These are phyloP conservation scores for Trametes hirsuta DNA, from an alignment of 1,284 basidiomycete genomes.

Conservation along the genomic window DNA sequence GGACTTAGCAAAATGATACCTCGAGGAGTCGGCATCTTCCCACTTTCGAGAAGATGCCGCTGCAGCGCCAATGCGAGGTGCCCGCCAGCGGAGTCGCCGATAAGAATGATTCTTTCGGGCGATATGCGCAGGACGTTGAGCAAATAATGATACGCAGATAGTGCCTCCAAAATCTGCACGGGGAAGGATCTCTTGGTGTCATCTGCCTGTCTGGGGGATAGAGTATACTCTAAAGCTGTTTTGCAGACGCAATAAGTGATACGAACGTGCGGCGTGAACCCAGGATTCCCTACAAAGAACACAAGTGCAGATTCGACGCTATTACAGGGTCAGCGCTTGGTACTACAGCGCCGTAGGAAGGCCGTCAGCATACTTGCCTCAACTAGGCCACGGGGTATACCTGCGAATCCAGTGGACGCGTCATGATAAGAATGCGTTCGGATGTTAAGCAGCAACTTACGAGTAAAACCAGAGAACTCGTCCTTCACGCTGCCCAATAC, in stretches of 20 bases:
- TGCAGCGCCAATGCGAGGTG: constrained; percentile 20
- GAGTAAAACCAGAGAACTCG: constrained; percentile 18
- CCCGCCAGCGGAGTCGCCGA: constrained; percentile 24
- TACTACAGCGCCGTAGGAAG: too few species aligned
- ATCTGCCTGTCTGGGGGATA: not conserved
- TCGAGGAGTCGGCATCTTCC: constrained; percentile 1
- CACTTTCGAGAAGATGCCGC: constrained; percentile 16
- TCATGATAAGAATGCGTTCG: not conserved
- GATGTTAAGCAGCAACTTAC: constrained; percentile 3
- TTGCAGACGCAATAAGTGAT: not conserved
- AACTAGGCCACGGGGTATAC: constrained; percentile 20
- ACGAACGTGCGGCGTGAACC: not conserved
- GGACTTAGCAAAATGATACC: constrained; percentile 21
- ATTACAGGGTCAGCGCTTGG: not conserved
- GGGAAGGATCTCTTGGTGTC: constrained; percentile 10
- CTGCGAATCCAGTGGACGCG: not conserved
- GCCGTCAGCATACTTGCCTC: constrained; percentile 3
- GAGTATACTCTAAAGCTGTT: constrained; percentile 22
- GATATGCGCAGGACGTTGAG: constrained; percentile 8
- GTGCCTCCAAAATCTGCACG: constrained; percentile 19
- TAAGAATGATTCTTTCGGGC: constrained; percentile 7
- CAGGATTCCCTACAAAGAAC: constrained; percentile 12
- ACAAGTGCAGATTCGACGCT: constrained; percentile 19
- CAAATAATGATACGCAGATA: constrained; percentile 19
- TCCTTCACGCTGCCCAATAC: constrained; percentile 19